phyloP scores from a whole-genome alignment of 371 early-diverging fungal genomes.

The Dipsacomyces acuminosporus region DNA sequence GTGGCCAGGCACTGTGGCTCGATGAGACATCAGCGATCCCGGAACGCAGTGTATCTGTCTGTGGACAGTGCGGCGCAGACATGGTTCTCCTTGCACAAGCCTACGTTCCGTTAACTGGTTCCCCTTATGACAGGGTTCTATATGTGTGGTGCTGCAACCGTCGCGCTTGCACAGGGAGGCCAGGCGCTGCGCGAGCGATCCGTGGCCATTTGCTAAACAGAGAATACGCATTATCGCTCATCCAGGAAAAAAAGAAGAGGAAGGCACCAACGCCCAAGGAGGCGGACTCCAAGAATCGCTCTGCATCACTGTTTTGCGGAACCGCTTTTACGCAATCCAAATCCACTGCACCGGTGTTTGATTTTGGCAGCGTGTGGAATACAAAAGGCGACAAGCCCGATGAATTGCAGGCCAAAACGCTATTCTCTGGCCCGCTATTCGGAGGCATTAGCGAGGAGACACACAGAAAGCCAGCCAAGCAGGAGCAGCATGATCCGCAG shows the following conservation, averaged over 20 bases:
- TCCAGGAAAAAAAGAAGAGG: conserved; percentile 45
- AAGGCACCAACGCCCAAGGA: conserved; percentile 36
- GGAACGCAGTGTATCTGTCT: conserved; percentile 19
- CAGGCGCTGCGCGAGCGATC: conserved; percentile 54
- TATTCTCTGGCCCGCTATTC: conserved; percentile 32
- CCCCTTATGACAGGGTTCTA: conserved; percentile 67
- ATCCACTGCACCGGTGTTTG: conserved; percentile 4
- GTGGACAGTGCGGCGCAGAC: conserved; percentile 49
- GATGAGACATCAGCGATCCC: conserved; percentile 34
- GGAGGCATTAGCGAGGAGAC: not conserved
- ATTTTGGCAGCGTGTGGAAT: conserved; percentile 41
- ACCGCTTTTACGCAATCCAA: not conserved
- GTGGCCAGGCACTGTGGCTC: conserved; percentile 62
- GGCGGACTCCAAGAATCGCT: not conserved
- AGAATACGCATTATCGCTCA: conserved; percentile 57
- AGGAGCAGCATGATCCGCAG: conserved; percentile 18
- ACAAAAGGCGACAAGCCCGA: not conserved
- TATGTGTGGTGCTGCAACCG: conserved; percentile 78
- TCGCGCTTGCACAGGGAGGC: conserved; percentile 61
- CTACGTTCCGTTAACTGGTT: conserved; percentile 67
- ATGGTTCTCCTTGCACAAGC: conserved; percentile 69
- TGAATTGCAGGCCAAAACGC: not conserved
- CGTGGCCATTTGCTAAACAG: conserved; percentile 64
- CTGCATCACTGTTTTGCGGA: not conserved
- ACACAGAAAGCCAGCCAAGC: conserved; percentile 28